These are phyloP conservation scores for Fusarium staphyleae DNA, from an alignment of 2,329 filamentous ascomycete genomes.

Conservation along the genomic window DNA sequence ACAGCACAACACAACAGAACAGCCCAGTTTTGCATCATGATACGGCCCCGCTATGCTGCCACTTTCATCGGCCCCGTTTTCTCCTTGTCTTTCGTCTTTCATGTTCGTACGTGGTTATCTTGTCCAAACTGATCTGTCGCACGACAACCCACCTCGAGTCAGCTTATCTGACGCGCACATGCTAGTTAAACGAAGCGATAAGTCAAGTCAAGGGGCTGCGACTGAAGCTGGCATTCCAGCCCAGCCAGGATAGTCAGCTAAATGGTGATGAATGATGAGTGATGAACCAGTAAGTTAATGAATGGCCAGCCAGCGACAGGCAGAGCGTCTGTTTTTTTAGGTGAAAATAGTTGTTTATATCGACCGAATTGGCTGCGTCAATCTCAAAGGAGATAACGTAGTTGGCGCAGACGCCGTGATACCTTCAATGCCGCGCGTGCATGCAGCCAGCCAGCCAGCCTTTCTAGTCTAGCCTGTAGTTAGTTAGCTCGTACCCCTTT, in stretches of 20 bases:
- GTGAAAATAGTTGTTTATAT: neutral
- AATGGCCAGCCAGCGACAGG: too few species aligned
- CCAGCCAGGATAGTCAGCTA: too few species aligned
- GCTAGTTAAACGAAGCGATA: neutral
- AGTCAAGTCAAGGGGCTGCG: too few species aligned
- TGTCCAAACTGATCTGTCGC: conserved; percentile 16
- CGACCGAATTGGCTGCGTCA: neutral
- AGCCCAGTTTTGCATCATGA: conserved; percentile 11
- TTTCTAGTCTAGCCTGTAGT: neutral
- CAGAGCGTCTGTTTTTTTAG: neutral
- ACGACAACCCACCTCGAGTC: conserved; percentile 32
- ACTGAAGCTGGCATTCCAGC: neutral
- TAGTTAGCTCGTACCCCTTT: neutral
- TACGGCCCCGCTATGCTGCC: conserved; percentile 11
- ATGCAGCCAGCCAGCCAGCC: neutral
- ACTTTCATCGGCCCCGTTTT: conserved; percentile 4
- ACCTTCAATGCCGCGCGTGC: conserved; percentile 11
- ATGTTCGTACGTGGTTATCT: too few species aligned
- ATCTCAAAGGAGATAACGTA: neutral
- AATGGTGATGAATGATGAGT: too few species aligned
- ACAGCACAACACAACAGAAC: neutral
- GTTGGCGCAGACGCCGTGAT: too few species aligned
- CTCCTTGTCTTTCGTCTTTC: neutral
- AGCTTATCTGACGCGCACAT: conserved; percentile 35
- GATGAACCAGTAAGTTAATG: too few species aligned